Evolutionary conservation across 768 basidiomycete species (phyloP), one percentile per base, ranked within the genome.

Genomic region (Russula foetens): DNA sequence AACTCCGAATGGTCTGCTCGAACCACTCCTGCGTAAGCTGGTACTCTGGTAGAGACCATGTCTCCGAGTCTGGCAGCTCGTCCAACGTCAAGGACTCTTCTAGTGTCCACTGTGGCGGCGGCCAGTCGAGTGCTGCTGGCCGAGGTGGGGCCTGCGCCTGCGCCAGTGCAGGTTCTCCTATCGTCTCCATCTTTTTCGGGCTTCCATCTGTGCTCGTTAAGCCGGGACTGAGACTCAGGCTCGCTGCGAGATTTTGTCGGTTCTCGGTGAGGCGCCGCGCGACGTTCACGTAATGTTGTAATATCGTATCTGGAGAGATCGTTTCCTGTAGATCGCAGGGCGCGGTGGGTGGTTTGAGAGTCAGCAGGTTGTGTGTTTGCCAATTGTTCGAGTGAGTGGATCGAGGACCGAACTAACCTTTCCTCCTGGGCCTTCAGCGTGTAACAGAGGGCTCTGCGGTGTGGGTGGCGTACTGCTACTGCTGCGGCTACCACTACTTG

Each of bases 11-110:
- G 0, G 26, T 38, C 38, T 26, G 29, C 6, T 62, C 56, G 11
- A 53, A 53, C 61, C 61, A 62, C 46, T 62, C 56, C 38, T 62
- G 28, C 35, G 61, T 62, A 7, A 58, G 45, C 45, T 62, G 50
- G 35, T 62, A 62, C 56, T 58, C 51, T 19, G 56, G 56, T 19
- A 48, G 35, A 1, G 14, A 17, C 11, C 45, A 5, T 9, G 19
- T 26, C 14, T 23, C 28, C 7, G 56, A 58, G 15, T 58, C 51
- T 7, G 60, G 60, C 9, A 62, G 24, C 39, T 57, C 56, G 24
- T 62, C 61, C 11, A 58, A 39, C 51, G 60, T 19, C 60, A 47
- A 19, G 24, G 15, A 9, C 7, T 8, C 21, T 0, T 24, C 3
- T 15, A 35, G 28, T 8, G 7, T 26, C 21, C 17, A 50, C 14